Base-by-base conservation (phyloP, 768 basidiomycete genomes). In the Exsudoporus frostii region DNA sequence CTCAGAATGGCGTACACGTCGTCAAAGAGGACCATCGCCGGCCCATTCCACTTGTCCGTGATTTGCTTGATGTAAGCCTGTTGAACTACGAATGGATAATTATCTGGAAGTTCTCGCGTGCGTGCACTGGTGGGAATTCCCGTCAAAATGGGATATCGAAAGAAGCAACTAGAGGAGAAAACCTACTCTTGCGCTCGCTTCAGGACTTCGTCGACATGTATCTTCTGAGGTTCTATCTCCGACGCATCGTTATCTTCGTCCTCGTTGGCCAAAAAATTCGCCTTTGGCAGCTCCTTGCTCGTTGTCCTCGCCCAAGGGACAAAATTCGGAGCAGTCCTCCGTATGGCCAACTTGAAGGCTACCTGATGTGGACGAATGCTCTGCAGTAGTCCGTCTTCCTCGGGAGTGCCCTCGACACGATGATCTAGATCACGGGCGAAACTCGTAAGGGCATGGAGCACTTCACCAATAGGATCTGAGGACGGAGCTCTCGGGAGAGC, bases 41-140 rank as follows among this genome's bases (percentile, higher is more conserved):
- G 88, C 0, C 37, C 39, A 0, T 51, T 44, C 88, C 87, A 88
- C 44, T 78, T 59, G 14, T 58, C 33, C 4, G 79, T 74, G 32
- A 82, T 64, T 1, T 65, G 51, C 3, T 60, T 48, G 47, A 90
- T 84, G 54, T 79, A 84, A 0, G 65, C 61, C 10, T 74, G 65
- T 44, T 82, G 79, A 0, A 89, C 82, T 0, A 82, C 71, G 54
- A 84, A 88, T 0, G 87, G 86, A 54, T 81, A 85, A 54, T 79
- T 77, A 14, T 80, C 83, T 0, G 86, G 87, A 0, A 90, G 75
- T 59, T 90, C 87, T 1, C 89, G 80, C 1, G 86, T 84, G 4
- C 83, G 77, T 1, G 88, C 80, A 20, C 89, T 90, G 51, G 13
- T 47, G 38, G 15, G 25, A 47, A 29, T 32, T 34, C 13, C 48